phyloP scores from a whole-genome alignment of 768 basidiomycete genomes.

The Trametes gibbosa region DNA sequence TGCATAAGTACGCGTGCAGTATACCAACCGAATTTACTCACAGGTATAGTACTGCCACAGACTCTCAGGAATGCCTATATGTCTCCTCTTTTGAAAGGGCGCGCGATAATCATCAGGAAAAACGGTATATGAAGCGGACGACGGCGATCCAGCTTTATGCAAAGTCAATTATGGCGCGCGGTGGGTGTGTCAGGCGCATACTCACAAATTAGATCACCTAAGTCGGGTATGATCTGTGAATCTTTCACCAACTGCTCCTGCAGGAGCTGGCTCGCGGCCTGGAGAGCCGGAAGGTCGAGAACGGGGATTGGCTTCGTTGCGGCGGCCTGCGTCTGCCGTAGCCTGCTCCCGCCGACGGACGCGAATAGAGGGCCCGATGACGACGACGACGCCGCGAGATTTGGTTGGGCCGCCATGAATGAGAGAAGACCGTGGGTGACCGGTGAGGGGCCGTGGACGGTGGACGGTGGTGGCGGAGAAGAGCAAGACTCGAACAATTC shows the following conservation, averaged over 20 bases:
- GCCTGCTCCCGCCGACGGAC: constrained; percentile 17
- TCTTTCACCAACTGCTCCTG: constrained; percentile 72
- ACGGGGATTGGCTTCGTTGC: constrained; percentile 26
- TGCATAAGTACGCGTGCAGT: constrained; percentile 18
- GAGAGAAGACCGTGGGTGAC: constrained; percentile 14
- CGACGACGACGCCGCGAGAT: constrained; percentile 14
- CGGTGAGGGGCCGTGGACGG: not conserved
- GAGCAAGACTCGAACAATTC: constrained; percentile 20
- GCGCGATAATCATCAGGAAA: constrained; percentile 76
- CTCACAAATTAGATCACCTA: constrained; percentile 51
- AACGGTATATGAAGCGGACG: constrained; percentile 75
- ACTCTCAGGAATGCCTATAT: constrained; percentile 74
- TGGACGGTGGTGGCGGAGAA: constrained; percentile 13
- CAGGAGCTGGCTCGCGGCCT: constrained; percentile 64
- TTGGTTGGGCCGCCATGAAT: constrained; percentile 7
- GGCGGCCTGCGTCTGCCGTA: constrained; percentile 15
- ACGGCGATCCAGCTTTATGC: constrained; percentile 53
- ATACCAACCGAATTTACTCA: constrained; percentile 25
- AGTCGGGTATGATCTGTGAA: constrained; percentile 69
- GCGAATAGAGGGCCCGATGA: constrained; percentile 5
- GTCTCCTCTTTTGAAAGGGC: constrained; percentile 75
- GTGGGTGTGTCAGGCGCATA: not conserved
- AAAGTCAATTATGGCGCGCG: not conserved
- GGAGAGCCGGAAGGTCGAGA: constrained; percentile 61
- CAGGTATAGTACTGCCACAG: constrained; percentile 79